Base-by-base conservation (phyloP, 2,329 filamentous ascomycete species). In the Fusarium globosum region DNA sequence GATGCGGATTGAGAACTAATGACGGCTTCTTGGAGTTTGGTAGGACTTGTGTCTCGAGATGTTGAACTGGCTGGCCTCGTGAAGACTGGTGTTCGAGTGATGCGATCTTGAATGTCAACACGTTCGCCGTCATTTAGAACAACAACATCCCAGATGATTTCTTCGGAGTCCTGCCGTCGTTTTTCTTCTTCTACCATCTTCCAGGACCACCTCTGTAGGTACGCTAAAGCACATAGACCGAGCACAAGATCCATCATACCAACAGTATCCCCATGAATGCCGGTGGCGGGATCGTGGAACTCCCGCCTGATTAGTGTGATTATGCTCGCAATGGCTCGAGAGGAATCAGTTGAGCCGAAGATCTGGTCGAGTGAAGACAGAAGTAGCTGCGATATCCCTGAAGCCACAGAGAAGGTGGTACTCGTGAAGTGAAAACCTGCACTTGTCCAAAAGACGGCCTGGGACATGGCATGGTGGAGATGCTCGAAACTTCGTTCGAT, bases 291-390 rank as follows among this genome's bases (percentile, higher is more conserved):
- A 65, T 91, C 90, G 59, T 88, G 86, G 66, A 92, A 91, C 79
- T 92, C 91, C 65, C 89, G 86, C 36, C 89, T 86, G 52, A 92
- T 87, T 38, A 92, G 82, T 2, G 88, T 88, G 72, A 92, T 86
- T 76, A 93, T 92, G 78, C 89, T 90, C 6, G 90, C 89, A 66
- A 92, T 91, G 16, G 91, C 90, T 45, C 90, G 83, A 4, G 90
- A 92, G 5, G 90, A 91, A 78, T 93, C 91, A n/a, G 91, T 92
- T 6, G 89, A 91, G 20, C 91, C 91, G 35, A 92, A 88, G 43
- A 92, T 87, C 71, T 90, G 88, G 76, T 93, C 90, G 28, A 93
- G 82, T 2, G 88, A 87, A 6, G 86, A 86, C 14, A 92, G 82
- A 1, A 91, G 81, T 38, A 91, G 81, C 67, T 90, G 88, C 0